Conservation (phyloP, 352 stramenopile species). For the Pythium oligandrum region DNA sequence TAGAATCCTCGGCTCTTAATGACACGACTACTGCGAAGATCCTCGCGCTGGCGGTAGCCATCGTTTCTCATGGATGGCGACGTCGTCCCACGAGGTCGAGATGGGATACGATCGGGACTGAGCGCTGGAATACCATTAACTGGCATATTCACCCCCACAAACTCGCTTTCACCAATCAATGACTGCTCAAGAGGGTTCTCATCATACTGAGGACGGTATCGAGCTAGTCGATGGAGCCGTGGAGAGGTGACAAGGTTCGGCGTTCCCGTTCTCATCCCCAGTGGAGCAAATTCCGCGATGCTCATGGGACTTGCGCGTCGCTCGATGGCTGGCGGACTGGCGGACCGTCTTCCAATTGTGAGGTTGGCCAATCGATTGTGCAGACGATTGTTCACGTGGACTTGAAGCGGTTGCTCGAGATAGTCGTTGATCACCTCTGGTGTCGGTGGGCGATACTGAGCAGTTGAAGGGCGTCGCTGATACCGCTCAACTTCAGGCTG, state of each 20-base stretch:
- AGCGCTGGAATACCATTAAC: too few species aligned
- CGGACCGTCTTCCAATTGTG: too few species aligned
- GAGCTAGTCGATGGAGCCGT: conserved; percentile 34
- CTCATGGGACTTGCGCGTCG: conserved; percentile 47
- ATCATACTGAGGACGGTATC: conserved; percentile 22
- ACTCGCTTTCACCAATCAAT: conserved; percentile 62
- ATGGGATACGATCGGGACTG: too few species aligned
- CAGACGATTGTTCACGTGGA: too few species aligned
- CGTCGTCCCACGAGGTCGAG: conserved; percentile 9
- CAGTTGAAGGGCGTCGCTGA: too few species aligned
- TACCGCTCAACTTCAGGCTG: too few species aligned
- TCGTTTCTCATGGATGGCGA: conserved; percentile 24
- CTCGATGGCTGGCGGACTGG: not conserved
- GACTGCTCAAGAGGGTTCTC: conserved; percentile 49
- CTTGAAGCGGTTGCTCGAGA: too few species aligned
- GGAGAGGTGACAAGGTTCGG: conserved; percentile 29
- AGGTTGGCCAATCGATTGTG: too few species aligned
- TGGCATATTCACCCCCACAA: conserved; percentile 33
- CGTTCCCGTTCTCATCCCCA: conserved; percentile 19
- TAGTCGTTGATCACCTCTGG: too few species aligned
- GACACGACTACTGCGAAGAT: conserved; percentile 50
- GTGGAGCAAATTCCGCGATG: conserved; percentile 55
- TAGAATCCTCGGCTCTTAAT: conserved; percentile 81
- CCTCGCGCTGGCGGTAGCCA: not conserved
- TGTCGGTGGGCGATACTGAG: too few species aligned